Conservation (phyloP, 208 protist genomes). For the Vickermania ingenoplastis region DNA sequence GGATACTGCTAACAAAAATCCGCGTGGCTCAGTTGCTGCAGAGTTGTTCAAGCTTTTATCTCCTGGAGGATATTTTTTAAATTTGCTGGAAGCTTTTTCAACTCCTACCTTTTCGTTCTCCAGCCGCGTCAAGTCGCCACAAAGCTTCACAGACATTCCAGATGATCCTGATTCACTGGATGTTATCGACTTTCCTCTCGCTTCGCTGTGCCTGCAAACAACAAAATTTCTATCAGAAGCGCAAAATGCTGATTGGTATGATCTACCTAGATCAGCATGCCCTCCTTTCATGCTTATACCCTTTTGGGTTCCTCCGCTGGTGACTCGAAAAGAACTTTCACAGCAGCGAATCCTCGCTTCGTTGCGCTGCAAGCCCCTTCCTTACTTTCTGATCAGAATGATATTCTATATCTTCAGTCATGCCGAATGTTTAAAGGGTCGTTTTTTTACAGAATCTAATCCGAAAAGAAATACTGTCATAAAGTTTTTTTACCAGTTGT, state of each 20-base stretch:
- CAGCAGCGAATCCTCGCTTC: constrained; percentile 51
- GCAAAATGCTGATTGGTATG: constrained; percentile 37
- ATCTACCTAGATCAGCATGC: constrained; percentile 28
- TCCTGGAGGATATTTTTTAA: constrained; percentile 48
- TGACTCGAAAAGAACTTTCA: constrained; percentile 54
- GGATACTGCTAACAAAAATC: constrained; percentile 56
- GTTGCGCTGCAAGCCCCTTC: constrained; percentile 54
- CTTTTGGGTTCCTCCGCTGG: constrained; percentile 72
- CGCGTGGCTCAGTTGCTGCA: constrained; percentile 38
- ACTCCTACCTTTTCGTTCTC: constrained; percentile 37
- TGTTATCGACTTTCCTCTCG: constrained; percentile 54
- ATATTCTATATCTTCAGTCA: constrained; percentile 38
- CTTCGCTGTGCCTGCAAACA: constrained; percentile 31
- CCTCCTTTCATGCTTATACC: constrained; percentile 56
- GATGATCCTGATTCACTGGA: constrained; percentile 8
- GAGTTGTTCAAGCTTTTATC: constrained; percentile 51
- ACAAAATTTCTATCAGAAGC: constrained; percentile 53
- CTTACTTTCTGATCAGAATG: constrained; percentile 68
- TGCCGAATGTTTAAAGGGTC: constrained; percentile 5
- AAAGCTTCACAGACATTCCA: constrained; percentile 18
- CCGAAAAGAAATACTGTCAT: constrained; percentile 9
- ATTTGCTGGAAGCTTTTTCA: constrained; percentile 58
- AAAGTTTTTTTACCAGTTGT: constrained; percentile 3
- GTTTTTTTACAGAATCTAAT: constrained; percentile 4
- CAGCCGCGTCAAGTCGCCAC: constrained; percentile 33